Evolutionary conservation across 768 basidiomycete species (phyloP), one percentile per base, ranked within the genome.

Genomic region (Kockovaella imperatae): DNA sequence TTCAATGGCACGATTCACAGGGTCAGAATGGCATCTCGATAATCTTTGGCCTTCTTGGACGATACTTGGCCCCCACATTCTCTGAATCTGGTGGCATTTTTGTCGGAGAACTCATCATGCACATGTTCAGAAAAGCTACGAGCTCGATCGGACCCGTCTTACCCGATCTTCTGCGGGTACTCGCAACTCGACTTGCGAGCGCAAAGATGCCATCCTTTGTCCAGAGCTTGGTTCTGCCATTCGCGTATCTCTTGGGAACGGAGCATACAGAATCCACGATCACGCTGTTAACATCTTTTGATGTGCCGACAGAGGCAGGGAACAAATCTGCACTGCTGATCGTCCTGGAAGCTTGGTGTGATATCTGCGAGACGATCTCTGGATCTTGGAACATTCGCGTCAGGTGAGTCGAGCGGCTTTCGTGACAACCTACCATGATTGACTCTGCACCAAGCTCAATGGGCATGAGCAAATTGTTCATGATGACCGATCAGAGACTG

Each of bases 61-160:
- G 79, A 53, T 78, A 86, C 36, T 75, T 99, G 23, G 78, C 81
- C 48, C 76, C 76, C 0, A 79, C 76, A 51, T 80, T 86, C 54
- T 86, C 89, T 53, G 95, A 99, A 70, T 84, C 90, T 0, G 89
- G 86, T 32, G 93, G 91, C 8, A 78, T 97, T 18, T 84, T 86
- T 44, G 84, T 96, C 39, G 95, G 95, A 17, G 93, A 97, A 63
- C 76, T 99, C 35, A 86, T 99, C 64, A 86, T 97, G 56, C 90
- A 96, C 60, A 75, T 97, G 21, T 75, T 99, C 41, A 78, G 93
- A 21, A 82, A 80, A 53, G 86, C 87, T 0, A 87, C 87, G 11
- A 80, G 83, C 11, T 75, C 82, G 1, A 79, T 97, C 17, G 75
- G 86, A 0, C 83, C 90, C 1, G 86, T 90, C 5, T 78, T 97